phyloP scores from a whole-genome alignment of 1,139 yeast genomes.

The Debaryomyces coudertii region DNA sequence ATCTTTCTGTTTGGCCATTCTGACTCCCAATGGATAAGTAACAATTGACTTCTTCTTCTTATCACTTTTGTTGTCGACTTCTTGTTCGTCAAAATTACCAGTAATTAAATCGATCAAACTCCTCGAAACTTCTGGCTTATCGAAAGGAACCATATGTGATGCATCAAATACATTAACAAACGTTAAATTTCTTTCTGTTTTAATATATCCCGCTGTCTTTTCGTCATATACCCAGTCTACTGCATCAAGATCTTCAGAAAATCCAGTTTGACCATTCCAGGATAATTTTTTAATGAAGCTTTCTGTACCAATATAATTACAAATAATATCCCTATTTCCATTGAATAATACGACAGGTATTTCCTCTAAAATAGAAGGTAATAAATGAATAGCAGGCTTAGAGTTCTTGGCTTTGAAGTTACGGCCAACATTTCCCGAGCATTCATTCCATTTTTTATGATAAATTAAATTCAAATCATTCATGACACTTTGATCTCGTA shows the following conservation, averaged over 20 bases:
- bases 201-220: slow-evolving; percentile 52
- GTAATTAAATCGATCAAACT: slow-evolving; percentile 63
- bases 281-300: slow-evolving; percentile 58
- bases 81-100: slow-evolving; percentile 33
- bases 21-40: slow-evolving; percentile 39
- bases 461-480: slow-evolving; percentile 57
- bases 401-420: slow-evolving; percentile 56
- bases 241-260: slow-evolving; percentile 37
- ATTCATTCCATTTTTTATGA: slow-evolving; percentile 70
- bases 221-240: slow-evolving; percentile 59
- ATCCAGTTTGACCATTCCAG: slow-evolving; percentile 73
- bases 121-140: slow-evolving; percentile 68
- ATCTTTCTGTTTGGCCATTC: slow-evolving; percentile 15
- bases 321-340: slow-evolving; percentile 88
- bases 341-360: slow-evolving; percentile 74
- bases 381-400: slow-evolving; percentile 61
- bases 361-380: slow-evolving; percentile 65
- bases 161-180: slow-evolving; percentile 74
- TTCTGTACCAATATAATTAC: slow-evolving; percentile 81
- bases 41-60: slow-evolving; percentile 22
- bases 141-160: slow-evolving; percentile 95
- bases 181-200: slow-evolving; percentile 70
- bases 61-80: slow-evolving; percentile 18
- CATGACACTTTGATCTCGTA: slow-evolving; percentile 58
- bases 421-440: slow-evolving; percentile 61